Base-by-base conservation (phyloP, 225 moss, liverwort and hornwort genomes). In the Anthoceros angustus region DNA sequence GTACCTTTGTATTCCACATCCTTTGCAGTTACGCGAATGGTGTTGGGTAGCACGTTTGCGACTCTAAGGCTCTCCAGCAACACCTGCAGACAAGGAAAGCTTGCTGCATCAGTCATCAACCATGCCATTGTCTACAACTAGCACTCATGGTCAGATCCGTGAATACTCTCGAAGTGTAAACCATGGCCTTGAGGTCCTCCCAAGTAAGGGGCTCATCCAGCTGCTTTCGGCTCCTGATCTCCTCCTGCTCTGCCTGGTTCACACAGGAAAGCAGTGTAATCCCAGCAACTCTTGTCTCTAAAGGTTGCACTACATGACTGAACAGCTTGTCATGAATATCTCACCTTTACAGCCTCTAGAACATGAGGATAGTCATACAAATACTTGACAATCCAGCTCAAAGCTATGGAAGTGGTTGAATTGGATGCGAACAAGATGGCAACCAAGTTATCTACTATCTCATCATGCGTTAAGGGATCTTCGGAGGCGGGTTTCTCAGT, bases 1-100 rank as follows among this genome's bases (percentile, higher is more conserved):
- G n/a, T 55, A 55, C 55, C 55, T 55, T 55, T 55, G 55, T 55
- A 55, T 23, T 18, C 55, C 15, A 55, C 55, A 23, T 55, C 55
- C 23, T 55, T 4, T 7, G 23, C 23, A 4, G 55, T 11, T 15
- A 18, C 55, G 23, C 55, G 55, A 15, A 23, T 8, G 14, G 23
- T 18, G 55, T 18, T 18, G 55, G 18, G n/a, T 7, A 55, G 18
- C 7, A 55, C 23, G 55, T 23, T 55, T 9, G 55, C 7, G 14
- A 55, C 23, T 55, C 55, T 55, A 7, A 55, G 55, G 8, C n/a
- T 23, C 55, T 55, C 55, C 23, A 18, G 55, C 18, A 55, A 55
- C 55, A 55, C 55, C 55, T 55, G 55, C 55, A 55, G 32, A 1
- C 1, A 32, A 32, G 32, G 32, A 32, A 32, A 32, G 32, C 32